A percentile compares a stretch with the other conserved stretches of the same genome.
Evolutionary conservation across 768 basidiomycete genomes (phyloP).

Genomic region (Pleurotus tuber-regium): DNA sequence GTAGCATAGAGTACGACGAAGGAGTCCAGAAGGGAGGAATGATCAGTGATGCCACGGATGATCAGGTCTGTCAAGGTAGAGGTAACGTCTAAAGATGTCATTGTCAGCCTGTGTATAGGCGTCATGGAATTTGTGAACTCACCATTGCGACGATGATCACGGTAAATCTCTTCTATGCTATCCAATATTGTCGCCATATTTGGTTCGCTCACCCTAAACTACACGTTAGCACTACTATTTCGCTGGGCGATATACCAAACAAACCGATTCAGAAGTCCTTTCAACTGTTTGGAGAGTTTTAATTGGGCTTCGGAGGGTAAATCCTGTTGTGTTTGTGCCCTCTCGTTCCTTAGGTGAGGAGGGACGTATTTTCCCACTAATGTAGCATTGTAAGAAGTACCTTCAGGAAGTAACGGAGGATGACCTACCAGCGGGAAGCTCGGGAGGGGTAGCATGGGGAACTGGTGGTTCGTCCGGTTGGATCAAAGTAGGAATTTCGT

Average conservation of each 20-base stretch:
- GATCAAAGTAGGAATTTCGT: conserved; percentile 17
- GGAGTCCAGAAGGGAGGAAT: conserved; percentile 80
- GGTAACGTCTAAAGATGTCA: conserved; percentile 63
- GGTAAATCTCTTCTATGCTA: conserved; percentile 73
- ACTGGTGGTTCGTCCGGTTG: neutral
- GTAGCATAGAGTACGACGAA: conserved; percentile 89
- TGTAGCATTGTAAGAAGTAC: conserved; percentile 5
- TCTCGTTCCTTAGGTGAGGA: conserved; percentile 62
- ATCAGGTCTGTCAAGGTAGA: conserved; percentile 74
- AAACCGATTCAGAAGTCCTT: conserved; percentile 87
- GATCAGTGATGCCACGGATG: conserved; percentile 75
- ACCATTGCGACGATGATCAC: conserved; percentile 80
- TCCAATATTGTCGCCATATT: conserved; percentile 77
- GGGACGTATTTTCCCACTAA: conserved; percentile 68
- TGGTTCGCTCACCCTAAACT: conserved; percentile 79
- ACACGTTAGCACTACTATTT: neutral
- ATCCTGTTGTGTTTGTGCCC: conserved; percentile 20
- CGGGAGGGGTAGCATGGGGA: conserved; percentile 3
- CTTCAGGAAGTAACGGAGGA: too few species aligned
- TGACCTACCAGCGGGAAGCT: neutral
- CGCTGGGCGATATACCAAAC: conserved; percentile 10
- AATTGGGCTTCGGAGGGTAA: conserved; percentile 35
- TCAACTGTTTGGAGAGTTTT: conserved; percentile 73
- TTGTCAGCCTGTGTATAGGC: conserved; percentile 4
- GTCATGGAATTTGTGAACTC: conserved; percentile 15